Evolutionary conservation across 1,139 yeast genomes (phyloP).

Genomic region (Kodamaea sp.): DNA sequence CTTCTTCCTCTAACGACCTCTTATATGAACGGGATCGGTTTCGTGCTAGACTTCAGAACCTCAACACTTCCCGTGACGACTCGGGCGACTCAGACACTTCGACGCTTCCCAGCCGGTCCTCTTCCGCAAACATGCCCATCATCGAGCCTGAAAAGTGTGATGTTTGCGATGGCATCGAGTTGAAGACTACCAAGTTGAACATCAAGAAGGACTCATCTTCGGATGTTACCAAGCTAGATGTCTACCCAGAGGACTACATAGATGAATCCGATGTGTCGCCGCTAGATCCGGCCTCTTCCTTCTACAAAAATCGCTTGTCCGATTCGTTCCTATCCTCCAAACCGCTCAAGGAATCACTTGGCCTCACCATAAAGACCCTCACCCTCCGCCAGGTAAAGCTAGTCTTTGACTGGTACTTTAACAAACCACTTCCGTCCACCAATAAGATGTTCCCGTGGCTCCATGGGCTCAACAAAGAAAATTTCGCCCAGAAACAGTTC

Average conservation of each 20-base stretch:
- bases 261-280: conserved; percentile 22
- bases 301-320: conserved; percentile 14
- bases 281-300: conserved; percentile 24
- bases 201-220: conserved; percentile 10
- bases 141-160: conserved; percentile 24
- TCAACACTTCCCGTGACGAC: conserved; percentile 24
- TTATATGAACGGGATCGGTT: conserved; percentile 47
- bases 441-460: conserved; percentile 84
- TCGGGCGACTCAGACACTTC: not conserved
- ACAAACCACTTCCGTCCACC: conserved; percentile 65
- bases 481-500: conserved; percentile 50
- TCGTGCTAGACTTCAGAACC: conserved; percentile 40
- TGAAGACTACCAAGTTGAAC: conserved; percentile 41
- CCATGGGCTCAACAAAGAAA: conserved; percentile 65
- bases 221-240: not conserved
- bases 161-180: conserved; percentile 39
- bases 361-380: conserved; percentile 23
- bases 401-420: conserved; percentile 49
- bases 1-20: conserved; percentile 45
- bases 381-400: conserved; percentile 29
- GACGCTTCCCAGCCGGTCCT: not conserved
- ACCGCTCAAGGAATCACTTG: conserved; percentile 1
- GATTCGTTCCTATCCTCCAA: conserved; percentile 3
- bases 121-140: not conserved
- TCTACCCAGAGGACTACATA: not conserved